Evolutionary conservation across 495 filamentous ascomycete genomes (phyloP).

Genomic region (Massariosphaeria phaeospora): DNA sequence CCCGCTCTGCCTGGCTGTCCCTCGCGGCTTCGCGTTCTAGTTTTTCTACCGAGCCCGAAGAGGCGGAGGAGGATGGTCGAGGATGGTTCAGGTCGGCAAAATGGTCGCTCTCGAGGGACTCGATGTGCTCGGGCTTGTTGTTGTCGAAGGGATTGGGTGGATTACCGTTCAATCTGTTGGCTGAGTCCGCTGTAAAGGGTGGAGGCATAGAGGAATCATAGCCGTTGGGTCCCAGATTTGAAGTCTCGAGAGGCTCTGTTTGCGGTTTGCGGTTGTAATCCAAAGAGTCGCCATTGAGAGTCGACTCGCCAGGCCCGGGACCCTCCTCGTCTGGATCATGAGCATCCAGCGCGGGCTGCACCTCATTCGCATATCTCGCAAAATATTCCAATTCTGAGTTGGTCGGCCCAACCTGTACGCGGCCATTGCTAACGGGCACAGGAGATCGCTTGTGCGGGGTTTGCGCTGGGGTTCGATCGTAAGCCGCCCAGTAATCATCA

Average conservation of each 20-base stretch:
- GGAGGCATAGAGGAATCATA: constrained; percentile 20
- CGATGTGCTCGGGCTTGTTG: constrained; percentile 9
- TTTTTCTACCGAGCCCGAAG: constrained; percentile 32
- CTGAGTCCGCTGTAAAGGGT: neutral
- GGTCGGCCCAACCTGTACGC: constrained; percentile 33
- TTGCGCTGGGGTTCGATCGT: constrained; percentile 75
- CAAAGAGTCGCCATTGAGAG: constrained; percentile 49
- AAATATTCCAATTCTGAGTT: constrained; percentile 73
- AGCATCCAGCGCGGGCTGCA: constrained; percentile 87
- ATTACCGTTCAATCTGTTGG: neutral
- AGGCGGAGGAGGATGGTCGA: constrained; percentile 31
- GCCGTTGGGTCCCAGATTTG: constrained; percentile 13
- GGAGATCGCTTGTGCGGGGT: constrained; percentile 66
- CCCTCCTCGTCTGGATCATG: constrained; percentile 61
- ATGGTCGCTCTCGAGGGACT: constrained; percentile 9
- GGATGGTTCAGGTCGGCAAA: constrained; percentile 28
- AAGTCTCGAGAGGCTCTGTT: constrained; percentile 18
- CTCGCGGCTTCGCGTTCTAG: constrained; percentile 45
- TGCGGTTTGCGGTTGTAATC: constrained; percentile 31
- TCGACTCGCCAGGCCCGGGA: constrained; percentile 48
- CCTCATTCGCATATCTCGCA: constrained; percentile 69
- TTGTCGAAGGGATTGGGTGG: constrained; percentile 4
- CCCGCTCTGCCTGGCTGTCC: constrained; percentile 66
- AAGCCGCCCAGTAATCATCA: constrained; percentile 90
- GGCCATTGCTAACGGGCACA: constrained; percentile 45